Conservation (phyloP, 805 yeast genomes). For the Candida stauntonica region DNA sequence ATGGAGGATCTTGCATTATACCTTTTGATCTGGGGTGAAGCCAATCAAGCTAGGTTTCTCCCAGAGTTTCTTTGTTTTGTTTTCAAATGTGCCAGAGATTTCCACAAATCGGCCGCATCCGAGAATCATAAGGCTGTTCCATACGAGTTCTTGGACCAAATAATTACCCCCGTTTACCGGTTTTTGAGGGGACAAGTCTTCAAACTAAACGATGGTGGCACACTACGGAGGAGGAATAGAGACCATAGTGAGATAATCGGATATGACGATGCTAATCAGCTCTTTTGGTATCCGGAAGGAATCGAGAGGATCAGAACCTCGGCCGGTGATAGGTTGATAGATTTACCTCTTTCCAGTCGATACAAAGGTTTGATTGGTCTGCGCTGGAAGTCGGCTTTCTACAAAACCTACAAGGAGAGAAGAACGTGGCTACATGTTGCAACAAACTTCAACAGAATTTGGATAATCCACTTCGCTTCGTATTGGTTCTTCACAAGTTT, state of each 20-base stretch:
- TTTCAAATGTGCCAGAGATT: conserved; percentile 74
- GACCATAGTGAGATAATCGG: conserved; percentile 75
- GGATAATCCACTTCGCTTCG: conserved; percentile 70
- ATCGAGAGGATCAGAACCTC: conserved; percentile 51
- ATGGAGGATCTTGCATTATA: conserved; percentile 65
- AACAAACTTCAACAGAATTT: conserved; percentile 71
- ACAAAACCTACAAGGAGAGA: conserved; percentile 69
- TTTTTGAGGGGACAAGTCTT: conserved; percentile 55
- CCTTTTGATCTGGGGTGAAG: conserved; percentile 80
- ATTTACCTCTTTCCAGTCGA: conserved; percentile 48
- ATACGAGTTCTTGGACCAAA: conserved; percentile 52
- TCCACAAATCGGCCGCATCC: conserved; percentile 42
- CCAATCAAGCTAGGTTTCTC: conserved; percentile 77
- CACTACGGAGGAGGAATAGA: conserved; percentile 42
- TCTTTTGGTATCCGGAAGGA: conserved; percentile 81
- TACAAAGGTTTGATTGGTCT: conserved; percentile 48
- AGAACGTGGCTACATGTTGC: conserved; percentile 75
- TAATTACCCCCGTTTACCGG: conserved; percentile 68
- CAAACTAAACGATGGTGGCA: conserved; percentile 41
- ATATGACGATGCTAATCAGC: conserved; percentile 84
- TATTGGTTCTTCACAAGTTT: conserved; percentile 77
- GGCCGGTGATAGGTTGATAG: conserved; percentile 44
- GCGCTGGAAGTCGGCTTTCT: conserved; percentile 62
- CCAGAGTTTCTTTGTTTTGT: conserved; percentile 87
- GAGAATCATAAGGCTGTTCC: conserved; percentile 27